Base-by-base conservation (phyloP, 1,284 basidiomycete species). In the Fomes fomentarius region DNA sequence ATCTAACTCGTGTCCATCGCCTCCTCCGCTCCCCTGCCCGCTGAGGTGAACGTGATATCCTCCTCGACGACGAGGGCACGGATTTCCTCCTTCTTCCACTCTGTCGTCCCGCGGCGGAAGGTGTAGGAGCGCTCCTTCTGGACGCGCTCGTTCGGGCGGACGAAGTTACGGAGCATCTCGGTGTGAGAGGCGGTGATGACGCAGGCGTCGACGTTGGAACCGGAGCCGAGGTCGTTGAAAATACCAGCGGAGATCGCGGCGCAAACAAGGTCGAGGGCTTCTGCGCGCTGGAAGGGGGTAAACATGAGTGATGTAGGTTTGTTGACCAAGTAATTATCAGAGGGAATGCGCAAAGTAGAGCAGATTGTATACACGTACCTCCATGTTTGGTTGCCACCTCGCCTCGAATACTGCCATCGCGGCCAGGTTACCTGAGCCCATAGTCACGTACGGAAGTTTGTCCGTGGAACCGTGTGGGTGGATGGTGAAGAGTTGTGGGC, bases 321-420 rank as follows among this genome's bases (percentile, higher is more conserved):
- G n/a, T n/a, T n/a, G n/a, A n/a, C n/a, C n/a, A n/a, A n/a, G n/a
- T n/a, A n/a, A n/a, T n/a, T n/a, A n/a, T n/a, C n/a, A n/a, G n/a
- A n/a, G n/a, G n/a, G n/a, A n/a, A n/a, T n/a, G n/a, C n/a, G n/a
- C n/a, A n/a, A n/a, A n/a, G n/a, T n/a, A n/a, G n/a, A n/a, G n/a
- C n/a, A n/a, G n/a, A n/a, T n/a, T n/a, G n/a, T n/a, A n/a, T n/a
- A n/a, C 10, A 35, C 82, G 64, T 56, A 93, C 91, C 65, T 84
- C 81, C 86, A 99, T 86, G 69, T 93, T 78, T 37, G 93, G 81
- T 66, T 79, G 82, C 95, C 95, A 99, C 12, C 80, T 72, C 50
- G 83, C 87, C 71, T 99, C 97, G 65, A 99, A 99, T 12, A 99
- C 91, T 14, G 96, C 94, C 97, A 99, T 99, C 22, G 96, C 97